phyloP scores from a whole-genome alignment of 1,139 yeast species.

The Candida labiduridarum region DNA sequence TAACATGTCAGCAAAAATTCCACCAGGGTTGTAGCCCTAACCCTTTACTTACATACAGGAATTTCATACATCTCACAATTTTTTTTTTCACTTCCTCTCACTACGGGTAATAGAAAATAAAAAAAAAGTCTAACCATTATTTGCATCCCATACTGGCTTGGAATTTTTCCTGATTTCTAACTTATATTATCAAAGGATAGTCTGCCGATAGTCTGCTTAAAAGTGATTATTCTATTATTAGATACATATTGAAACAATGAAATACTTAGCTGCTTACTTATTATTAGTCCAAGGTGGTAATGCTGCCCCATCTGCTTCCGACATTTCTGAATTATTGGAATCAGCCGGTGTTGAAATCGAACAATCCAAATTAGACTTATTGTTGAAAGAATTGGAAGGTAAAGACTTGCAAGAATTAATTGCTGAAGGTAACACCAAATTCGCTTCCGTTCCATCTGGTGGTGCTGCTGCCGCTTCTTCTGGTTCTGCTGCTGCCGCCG shows the following conservation, averaged over 20 bases:
- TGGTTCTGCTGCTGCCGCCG: conserved; percentile 45
- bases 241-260: conserved; percentile 41
- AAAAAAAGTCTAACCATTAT: neutral
- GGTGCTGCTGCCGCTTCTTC: conserved; percentile 74
- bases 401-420: conserved; percentile 74
- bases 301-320: conserved; percentile 74
- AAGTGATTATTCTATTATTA: conserved; percentile 53
- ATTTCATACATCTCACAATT: neutral
- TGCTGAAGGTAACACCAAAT: conserved; percentile 79
- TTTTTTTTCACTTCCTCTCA: neutral
- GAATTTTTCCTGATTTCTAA: neutral
- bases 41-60: neutral
- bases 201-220: conserved; percentile 58
- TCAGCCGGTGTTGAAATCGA: conserved; percentile 82
- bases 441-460: conserved; percentile 82
- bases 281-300: conserved; percentile 86
- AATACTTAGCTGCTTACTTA: conserved; percentile 90
- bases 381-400: conserved; percentile 75
- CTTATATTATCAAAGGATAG: conserved; percentile 49
- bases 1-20: neutral
- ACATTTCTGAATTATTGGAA: conserved; percentile 69
- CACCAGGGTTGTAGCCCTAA: conserved; percentile 7
- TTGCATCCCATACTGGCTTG: neutral
- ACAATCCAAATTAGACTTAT: conserved; percentile 66
- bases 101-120: neutral